Evolutionary conservation across 345 rosid genomes (phyloP).

Genomic region (Camelina neglecta): DNA sequence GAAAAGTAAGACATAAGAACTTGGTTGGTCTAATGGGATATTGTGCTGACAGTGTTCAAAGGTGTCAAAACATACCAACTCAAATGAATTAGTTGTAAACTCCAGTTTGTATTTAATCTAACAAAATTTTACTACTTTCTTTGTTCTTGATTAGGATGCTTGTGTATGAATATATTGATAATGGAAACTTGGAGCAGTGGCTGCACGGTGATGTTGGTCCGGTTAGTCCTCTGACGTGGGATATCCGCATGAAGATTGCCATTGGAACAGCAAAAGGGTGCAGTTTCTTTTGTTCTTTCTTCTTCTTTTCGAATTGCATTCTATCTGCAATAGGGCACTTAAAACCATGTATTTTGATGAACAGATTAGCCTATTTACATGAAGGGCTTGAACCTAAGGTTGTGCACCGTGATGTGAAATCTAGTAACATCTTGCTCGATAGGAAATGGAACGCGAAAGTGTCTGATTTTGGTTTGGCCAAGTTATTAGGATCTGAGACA

Average conservation of each 20-base stretch:
- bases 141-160: constrained; percentile 69
- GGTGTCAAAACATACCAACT: constrained; percentile 50
- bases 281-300: not conserved
- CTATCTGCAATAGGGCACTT: not conserved
- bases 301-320: not conserved
- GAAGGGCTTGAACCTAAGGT: constrained; percentile 98
- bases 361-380: constrained; percentile 90
- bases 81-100: constrained; percentile 12
- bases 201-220: constrained; percentile 93
- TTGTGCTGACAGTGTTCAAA: constrained; percentile 81
- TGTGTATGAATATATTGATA: constrained; percentile 86
- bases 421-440: constrained; percentile 88
- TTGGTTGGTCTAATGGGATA: constrained; percentile 92
- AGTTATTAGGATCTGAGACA: constrained; percentile 82
- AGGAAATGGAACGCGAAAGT: constrained; percentile 84
- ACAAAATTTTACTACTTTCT: not conserved
- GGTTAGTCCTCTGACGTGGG: constrained; percentile 89
- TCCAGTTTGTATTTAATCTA: not conserved
- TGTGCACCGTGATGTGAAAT: constrained; percentile 93
- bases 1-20: constrained; percentile 95
- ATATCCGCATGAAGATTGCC: constrained; percentile 88
- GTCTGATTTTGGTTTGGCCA: constrained; percentile 94
- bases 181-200: constrained; percentile 98
- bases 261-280: constrained; percentile 95
- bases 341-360: constrained; percentile 26